Evolutionary conservation across 441 rosid genomes (phyloP), one percentile per base, ranked within the genome.

Genomic region (Brassica hybrid): DNA sequence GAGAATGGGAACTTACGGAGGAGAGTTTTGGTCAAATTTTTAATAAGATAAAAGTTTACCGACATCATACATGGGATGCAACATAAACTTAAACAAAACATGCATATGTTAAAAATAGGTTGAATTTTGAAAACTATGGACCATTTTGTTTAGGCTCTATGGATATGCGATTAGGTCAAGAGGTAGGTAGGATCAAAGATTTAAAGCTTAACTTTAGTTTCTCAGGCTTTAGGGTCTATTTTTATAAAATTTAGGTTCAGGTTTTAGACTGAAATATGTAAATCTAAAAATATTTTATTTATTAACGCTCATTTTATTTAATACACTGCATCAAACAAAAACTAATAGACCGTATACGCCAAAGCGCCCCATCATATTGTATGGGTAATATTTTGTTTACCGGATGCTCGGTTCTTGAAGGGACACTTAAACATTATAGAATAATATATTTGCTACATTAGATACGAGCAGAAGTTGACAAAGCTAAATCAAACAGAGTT

Each of bases 391-490:
- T 43, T 2, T 43, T n/a, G 52, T 58, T 67, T 11, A 45, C 7
- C 17, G 69, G 30, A 69, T 70, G 23, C 67, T 77, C 43, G 63
- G 72, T 23, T 45, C 71, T 8, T 70, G 72, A 62, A 77, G 63
- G 32, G 80, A 58, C 81, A 72, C 69, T 58, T 65, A 2, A 11
- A 65, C 68, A 30, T 61, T 30, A 30, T 61, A 7, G 66, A 25
- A 13, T 25, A 25, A 5, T 59, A 60, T 9, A 12, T 6, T n/a
- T 43, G 48, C 38, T 45, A 10, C 61, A 50, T 32, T 43, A 62
- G 50, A 73, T 41, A 14, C 58, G 27, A 69, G 58, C 5, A 3
- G 12, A 73, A 79, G 74, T 74, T 79, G 71, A 69, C 71, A 63
- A 79, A 65, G 17, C 65, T 16, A 57, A 32, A 16, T 16, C 12